Conservation (phyloP, 1,284 basidiomycete genomes). For the Malassezia sp. region DNA sequence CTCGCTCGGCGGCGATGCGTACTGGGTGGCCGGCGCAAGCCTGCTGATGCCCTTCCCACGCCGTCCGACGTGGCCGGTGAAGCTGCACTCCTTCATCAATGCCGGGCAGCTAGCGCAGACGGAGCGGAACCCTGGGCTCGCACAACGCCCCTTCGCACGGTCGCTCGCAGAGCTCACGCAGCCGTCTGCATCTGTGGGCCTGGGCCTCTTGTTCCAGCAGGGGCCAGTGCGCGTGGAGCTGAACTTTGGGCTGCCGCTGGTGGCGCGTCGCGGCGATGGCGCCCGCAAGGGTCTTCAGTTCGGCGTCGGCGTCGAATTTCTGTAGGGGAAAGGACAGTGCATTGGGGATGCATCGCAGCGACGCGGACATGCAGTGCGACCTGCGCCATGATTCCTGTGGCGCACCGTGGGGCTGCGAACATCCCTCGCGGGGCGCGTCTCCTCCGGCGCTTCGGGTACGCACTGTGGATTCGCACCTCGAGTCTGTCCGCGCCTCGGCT, state of each 20-base stretch:
- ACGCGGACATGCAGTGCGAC: too few species aligned
- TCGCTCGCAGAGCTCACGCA: constrained; percentile 22
- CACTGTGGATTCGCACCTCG: too few species aligned
- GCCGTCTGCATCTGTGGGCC: constrained; percentile 61
- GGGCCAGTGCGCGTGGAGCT: constrained; percentile 75
- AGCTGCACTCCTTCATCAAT: constrained; percentile 74
- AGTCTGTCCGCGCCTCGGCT: too few species aligned
- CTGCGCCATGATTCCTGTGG: too few species aligned
- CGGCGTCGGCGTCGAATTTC: constrained; percentile 63
- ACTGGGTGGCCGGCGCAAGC: constrained; percentile 72
- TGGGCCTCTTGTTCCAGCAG: constrained; percentile 82
- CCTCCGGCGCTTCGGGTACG: too few species aligned
- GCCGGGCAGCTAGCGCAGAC: constrained; percentile 66
- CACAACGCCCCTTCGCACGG: constrained; percentile 3
- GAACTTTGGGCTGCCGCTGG: constrained; percentile 80
- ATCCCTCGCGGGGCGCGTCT: too few species aligned
- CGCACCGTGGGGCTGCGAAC: too few species aligned
- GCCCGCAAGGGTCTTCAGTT: constrained; percentile 72
- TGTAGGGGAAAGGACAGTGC: too few species aligned
- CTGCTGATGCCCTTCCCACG: constrained; percentile 66
- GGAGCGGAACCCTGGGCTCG: constrained; percentile 50
- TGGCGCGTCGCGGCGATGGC: constrained; percentile 65
- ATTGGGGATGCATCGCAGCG: too few species aligned
- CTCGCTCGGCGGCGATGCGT: constrained; percentile 76
- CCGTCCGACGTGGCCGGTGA: constrained; percentile 76